Evolutionary conservation across 1,284 basidiomycete species (phyloP).

Genomic region (Trichosporon ovoides): DNA sequence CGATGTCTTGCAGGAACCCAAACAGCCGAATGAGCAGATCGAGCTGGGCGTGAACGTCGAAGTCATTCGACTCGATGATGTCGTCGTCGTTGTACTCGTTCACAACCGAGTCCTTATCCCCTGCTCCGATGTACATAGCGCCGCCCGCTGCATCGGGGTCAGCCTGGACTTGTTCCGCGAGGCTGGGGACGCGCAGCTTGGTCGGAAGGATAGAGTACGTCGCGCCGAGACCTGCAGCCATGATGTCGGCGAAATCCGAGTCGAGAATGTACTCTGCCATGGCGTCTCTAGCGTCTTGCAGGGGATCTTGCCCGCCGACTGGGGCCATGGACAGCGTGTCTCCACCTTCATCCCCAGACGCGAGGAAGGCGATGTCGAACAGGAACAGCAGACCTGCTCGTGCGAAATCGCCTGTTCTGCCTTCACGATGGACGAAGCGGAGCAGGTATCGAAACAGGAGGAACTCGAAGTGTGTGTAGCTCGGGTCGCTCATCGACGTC

Average conservation of each 20-base stretch:
- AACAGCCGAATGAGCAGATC: conserved; percentile 84
- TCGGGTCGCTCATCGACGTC: conserved; percentile 30
- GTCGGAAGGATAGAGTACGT: conserved; percentile 81
- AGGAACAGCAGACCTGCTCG: conserved; percentile 85
- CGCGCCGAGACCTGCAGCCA: conserved; percentile 87
- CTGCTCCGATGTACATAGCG: conserved; percentile 2
- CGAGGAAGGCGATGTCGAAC: conserved; percentile 81
- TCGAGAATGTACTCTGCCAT: conserved; percentile 88
- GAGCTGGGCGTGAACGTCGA: conserved; percentile 72
- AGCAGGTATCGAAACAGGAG: conserved; percentile 91
- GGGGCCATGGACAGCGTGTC: conserved; percentile 28
- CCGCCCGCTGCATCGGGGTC: conserved; percentile 57
- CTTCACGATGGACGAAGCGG: conserved; percentile 91
- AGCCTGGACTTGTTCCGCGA: conserved; percentile 56
- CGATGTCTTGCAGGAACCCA: conserved; percentile 85
- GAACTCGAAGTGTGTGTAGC: conserved; percentile 69
- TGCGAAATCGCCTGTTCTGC: conserved; percentile 87
- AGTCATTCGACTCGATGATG: conserved; percentile 56
- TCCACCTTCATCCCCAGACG: conserved; percentile 44
- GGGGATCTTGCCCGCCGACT: conserved; percentile 55
- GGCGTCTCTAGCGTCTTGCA: conserved; percentile 74
- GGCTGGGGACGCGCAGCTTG: conserved; percentile 56
- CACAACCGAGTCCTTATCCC: conserved; percentile 38
- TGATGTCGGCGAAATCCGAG: conserved; percentile 92
- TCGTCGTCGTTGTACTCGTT: conserved; percentile 54